Percentiles rank a stretch among this genome's conserved stretches.
Conservation (phyloP, 306 rosid species). For the Amphicarpaea edgeworthii region DNA sequence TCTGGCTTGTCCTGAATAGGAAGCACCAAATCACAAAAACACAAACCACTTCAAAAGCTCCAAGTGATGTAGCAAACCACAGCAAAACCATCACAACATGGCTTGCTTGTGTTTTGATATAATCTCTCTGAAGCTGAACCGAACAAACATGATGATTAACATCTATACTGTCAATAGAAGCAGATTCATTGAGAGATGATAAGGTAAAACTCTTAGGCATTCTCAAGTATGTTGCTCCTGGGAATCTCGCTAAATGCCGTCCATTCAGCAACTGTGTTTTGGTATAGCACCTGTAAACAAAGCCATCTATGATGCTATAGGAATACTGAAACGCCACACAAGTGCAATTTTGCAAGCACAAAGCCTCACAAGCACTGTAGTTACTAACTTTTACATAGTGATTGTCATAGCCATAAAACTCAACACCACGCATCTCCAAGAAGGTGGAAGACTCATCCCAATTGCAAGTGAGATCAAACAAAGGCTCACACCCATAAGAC, state of each 20-base stretch:
- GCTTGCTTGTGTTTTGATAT: background rate
- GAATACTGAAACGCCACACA: constrained; percentile 48
- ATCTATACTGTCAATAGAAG: background rate
- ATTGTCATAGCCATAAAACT: constrained; percentile 53
- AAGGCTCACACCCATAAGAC: constrained; percentile 60
- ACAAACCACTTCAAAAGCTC: constrained; percentile 26
- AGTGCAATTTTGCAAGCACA: constrained; percentile 40
- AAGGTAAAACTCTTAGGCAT: constrained; percentile 30
- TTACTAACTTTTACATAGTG: background rate
- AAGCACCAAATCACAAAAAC: constrained; percentile 37
- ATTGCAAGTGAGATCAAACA: constrained; percentile 34
- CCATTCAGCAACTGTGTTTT: constrained; percentile 50
- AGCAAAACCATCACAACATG: constrained; percentile 39
- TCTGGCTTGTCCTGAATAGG: constrained; percentile 1
- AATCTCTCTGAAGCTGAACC: constrained; percentile 35
- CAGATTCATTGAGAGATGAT: background rate
- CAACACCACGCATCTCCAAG: background rate
- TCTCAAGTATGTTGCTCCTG: constrained; percentile 40
- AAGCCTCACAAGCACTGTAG: constrained; percentile 27
- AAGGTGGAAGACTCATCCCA: constrained; percentile 37
- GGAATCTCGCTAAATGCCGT: background rate
- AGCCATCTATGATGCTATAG: background rate
- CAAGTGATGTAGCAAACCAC: constrained; percentile 39
- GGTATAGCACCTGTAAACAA: constrained; percentile 21
- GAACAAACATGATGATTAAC: background rate